A percentile compares a stretch with the other conserved stretches of the same genome.
These are phyloP conservation scores for Oenanthe javanica DNA, from an alignment of 140 eudicot species.

Conservation along the genomic window DNA sequence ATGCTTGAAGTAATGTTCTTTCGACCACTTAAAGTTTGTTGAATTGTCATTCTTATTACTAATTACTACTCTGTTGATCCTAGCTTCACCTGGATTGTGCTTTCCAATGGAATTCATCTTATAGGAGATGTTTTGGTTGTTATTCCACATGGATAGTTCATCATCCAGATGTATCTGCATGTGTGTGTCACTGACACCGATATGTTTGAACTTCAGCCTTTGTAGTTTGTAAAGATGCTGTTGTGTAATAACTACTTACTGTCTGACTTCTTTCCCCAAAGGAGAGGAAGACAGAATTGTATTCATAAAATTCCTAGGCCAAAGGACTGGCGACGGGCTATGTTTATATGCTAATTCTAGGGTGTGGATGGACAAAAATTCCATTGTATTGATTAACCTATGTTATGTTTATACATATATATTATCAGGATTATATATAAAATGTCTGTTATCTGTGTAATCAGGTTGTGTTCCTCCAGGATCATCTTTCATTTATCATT, in stretches of 20 bases:
- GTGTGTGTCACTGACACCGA: not conserved
- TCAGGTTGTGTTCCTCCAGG: not conserved
- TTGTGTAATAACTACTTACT: not conserved
- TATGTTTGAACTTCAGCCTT: not conserved
- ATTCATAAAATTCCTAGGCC: not conserved
- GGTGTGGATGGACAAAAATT: too few species aligned
- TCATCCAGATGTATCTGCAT: not conserved
- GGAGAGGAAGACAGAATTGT: slow-evolving; percentile 1
- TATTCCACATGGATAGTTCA: not conserved
- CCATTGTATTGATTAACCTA: not conserved
- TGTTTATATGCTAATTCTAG: not conserved
- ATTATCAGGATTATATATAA: not conserved
- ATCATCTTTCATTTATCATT: not conserved
- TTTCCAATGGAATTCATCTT: not conserved
- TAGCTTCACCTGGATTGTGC: not conserved
- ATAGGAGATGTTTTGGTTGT: not conserved
- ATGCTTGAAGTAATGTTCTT: not conserved
- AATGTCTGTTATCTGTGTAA: not conserved
- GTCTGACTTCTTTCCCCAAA: slow-evolving; percentile 9
- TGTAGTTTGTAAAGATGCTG: not conserved
- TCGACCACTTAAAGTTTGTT: not conserved
- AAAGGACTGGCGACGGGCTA: not conserved
- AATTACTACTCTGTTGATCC: not conserved
- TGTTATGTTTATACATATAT: not conserved
- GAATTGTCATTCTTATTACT: not conserved